Base-by-base conservation (phyloP, 2,329 filamentous ascomycete genomes). In the Diplodia intermedia region DNA sequence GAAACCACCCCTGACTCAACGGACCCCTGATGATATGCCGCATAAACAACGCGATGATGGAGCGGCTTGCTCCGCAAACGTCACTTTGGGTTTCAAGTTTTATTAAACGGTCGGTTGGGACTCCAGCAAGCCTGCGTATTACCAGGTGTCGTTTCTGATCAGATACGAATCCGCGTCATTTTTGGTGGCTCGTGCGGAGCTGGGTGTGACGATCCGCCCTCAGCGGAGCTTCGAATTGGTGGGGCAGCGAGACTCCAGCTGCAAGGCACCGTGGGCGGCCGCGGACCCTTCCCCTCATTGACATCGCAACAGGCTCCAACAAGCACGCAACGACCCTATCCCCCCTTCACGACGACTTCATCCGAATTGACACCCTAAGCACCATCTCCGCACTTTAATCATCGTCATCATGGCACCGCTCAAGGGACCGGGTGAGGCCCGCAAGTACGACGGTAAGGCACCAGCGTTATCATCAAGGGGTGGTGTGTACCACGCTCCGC, bases 361-460 rank as follows among this genome's bases (percentile, higher is more conserved):
- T 18, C 38, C 33, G 15, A 33, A 56, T 38, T n/a, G 11, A 12
- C 60, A 26, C 18, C 31, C 23, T 12, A 20, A 40, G 7, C 20
- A 53, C 12, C 47, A 26, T 29, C 38, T 52, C 43, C 4, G 31
- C 5, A 7, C 14, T 20, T 38, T 53, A 8, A 31, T 57, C 6
- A 12, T 38, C 54, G 43, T 47, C 43, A 49, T 31, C 43, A 67
- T 67, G 65, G 65, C 65, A 57, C 54, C 65, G 53, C 79, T 89
- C 72, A 90, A 90, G 82, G 89, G 89, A 65, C 87, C 87, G 38
- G 88, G 88, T 71, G 83, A 85, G 75, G 82, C 85, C 38, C 84
- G 84, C 75, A 80, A 76, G 68, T 85, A 85, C 76, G 86, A 89
- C 76, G 87, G 86, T 86, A 76, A 72, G 80, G 43, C 70, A 12